A percentile compares a stretch with the other conserved stretches of the same genome.
These are phyloP conservation scores for Avena atlantica DNA, from an alignment of 176 grass and related monocot species.

Conservation along the genomic window DNA sequence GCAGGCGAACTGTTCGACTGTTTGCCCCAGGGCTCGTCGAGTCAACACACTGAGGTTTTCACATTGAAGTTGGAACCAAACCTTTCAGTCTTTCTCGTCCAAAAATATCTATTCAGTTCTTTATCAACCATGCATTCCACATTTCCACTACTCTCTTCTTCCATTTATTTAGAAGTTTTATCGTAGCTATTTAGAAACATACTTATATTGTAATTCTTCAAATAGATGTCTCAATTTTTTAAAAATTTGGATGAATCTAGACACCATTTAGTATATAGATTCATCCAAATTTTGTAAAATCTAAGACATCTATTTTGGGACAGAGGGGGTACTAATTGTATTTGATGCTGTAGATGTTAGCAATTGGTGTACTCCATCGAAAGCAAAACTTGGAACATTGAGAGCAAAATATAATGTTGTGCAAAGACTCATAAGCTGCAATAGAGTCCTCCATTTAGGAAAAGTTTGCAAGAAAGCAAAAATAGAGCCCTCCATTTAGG, in stretches of 20 bases:
- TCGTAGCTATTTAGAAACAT: not conserved
- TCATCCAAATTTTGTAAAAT: too few species aligned
- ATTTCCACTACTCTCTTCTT: not conserved
- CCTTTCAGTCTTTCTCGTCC: too few species aligned
- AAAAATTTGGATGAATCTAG: too few species aligned
- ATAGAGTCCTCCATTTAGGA: not conserved
- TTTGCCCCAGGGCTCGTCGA: not conserved
- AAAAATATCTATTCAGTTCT: too few species aligned
- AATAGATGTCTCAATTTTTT: too few species aligned
- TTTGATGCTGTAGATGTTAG: not conserved
- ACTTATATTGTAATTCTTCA: too few species aligned
- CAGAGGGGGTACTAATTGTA: not conserved
- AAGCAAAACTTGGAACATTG: too few species aligned
- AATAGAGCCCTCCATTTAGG: not conserved
- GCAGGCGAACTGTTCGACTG: slow-evolving; percentile 35
- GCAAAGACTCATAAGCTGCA: not conserved
- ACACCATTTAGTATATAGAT: too few species aligned
- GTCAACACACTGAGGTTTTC: too few species aligned
- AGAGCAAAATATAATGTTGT: not conserved
- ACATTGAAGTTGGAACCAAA: too few species aligned
- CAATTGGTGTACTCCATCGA: not conserved
- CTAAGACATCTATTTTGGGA: too few species aligned
- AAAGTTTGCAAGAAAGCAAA: not conserved
- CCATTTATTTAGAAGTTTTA: not conserved
- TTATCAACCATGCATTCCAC: not conserved